Base-by-base conservation (phyloP, 2,329 filamentous ascomycete species). In the Endocalyx cinctus region DNA sequence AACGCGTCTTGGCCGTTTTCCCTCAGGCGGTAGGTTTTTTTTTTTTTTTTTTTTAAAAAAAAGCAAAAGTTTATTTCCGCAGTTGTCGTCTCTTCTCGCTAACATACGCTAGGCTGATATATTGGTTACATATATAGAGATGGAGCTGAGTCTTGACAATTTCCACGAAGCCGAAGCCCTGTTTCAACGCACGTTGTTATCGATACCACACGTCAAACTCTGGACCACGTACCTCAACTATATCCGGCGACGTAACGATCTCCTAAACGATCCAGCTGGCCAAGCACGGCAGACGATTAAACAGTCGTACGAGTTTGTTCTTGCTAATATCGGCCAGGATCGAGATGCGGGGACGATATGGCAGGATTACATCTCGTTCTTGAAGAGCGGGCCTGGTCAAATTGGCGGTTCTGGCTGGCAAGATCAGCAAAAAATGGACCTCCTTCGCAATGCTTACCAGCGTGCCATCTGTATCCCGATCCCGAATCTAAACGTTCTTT, bases 391-490 rank as follows among this genome's bases (percentile, higher is more conserved):
- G 0, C 92, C 92, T 1, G 92, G 92, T 5, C 79, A 79, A 37
- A 77, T 92, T 38, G 90, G 89, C 17, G 92, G 90, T 27, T 82
- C 73, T 38, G 82, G 78, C 38, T 98, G 92, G 94, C 89, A 97
- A 60, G 92, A 97, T 55, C 85, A 90, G 62, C 92, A 97, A 57
- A 98, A 98, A 70, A 94, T 95, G 84, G 92, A 98, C 51, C 72
- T 85, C 47, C 65, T 98, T 32, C 82, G 92, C 39, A 94, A 94
- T 57, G 85, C 87, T 1, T 98, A 96, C 57, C 89, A 96, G 51
- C 83, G 83, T 33, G 90, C 90, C 11, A 86, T 96, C 37, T 82
- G 79, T 45, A 78, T 96, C 25, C 94, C 94, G 5, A 94, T 87
- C 43, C 78, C 82, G 34, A 84, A 83, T 19, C 78, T 94, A 30